phyloP scores from a whole-genome alignment of 306 rosid species.

The Prosopis cineraria region DNA sequence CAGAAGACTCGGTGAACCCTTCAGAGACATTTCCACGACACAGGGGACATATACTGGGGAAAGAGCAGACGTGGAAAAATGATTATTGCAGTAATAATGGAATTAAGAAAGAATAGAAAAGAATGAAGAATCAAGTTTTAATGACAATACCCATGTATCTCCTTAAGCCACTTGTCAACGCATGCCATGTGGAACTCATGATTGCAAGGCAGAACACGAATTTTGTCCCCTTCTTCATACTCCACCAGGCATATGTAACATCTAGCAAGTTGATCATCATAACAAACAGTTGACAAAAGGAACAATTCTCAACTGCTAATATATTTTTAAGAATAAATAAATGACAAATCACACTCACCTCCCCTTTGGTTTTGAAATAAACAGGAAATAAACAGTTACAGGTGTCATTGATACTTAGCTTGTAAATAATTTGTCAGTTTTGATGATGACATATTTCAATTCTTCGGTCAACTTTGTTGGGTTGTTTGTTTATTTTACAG shows the following conservation, averaged over 20 bases:
- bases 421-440: neutral
- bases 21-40: neutral
- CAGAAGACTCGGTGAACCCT: neutral
- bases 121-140: neutral
- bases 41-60: neutral
- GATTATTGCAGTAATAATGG: neutral
- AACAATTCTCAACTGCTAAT: neutral
- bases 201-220: neutral
- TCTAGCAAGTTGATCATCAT: neutral
- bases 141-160: constrained; percentile 4
- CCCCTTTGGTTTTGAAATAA: too few relatives aligned
- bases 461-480: neutral
- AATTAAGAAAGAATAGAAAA: neutral
- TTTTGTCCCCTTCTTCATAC: constrained; percentile 1
- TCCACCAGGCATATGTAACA: neutral
- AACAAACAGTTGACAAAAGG: neutral
- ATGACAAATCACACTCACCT: too few relatives aligned
- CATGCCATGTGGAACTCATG: neutral
- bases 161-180: constrained; percentile 2
- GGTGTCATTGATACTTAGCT: too few relatives aligned
- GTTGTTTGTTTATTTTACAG: neutral
- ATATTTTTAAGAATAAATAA: too few relatives aligned
- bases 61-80: neutral
- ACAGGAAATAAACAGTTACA: too few relatives aligned
- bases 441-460: neutral